Conservation (phyloP, 768 basidiomycete genomes). For the Rhizopogon vinicolor region DNA sequence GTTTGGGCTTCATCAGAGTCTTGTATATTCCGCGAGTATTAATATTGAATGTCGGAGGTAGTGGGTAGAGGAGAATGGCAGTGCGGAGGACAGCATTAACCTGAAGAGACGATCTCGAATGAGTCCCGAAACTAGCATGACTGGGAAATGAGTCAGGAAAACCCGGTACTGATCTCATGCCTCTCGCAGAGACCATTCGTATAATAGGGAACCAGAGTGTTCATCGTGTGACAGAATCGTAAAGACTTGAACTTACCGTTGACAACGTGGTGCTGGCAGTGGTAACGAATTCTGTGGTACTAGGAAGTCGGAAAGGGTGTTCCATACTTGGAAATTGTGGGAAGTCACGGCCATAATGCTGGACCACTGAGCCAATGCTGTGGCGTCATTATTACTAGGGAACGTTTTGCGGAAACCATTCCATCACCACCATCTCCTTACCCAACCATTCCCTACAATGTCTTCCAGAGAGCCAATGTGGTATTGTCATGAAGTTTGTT, state of each 20-base stretch:
- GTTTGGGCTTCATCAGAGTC: no score
- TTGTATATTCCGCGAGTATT: not conserved
- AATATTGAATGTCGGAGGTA: not conserved
- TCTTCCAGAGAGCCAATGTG: slow-evolving; percentile 70
- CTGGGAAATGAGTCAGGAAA: slow-evolving; percentile 35
- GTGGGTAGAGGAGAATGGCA: not conserved
- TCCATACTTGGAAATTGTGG: not conserved
- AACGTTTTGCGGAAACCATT: not conserved
- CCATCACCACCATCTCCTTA: slow-evolving; percentile 3
- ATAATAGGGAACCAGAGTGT: slow-evolving; percentile 61
- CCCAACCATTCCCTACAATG: slow-evolving; percentile 34
- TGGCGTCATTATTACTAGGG: not conserved
- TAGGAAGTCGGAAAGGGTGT: no score
- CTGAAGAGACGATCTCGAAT: not conserved
- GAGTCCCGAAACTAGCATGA: not conserved
- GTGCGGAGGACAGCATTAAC: not conserved
- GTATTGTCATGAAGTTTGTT: slow-evolving; percentile 69
- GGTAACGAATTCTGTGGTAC: no score
- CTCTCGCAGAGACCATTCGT: slow-evolving; percentile 28
- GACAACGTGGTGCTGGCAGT: not conserved
- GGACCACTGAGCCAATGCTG: not conserved
- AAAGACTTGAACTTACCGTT: not conserved
- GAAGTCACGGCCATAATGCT: no score
- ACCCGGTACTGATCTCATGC: slow-evolving; percentile 42
- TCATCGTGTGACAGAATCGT: slow-evolving; percentile 32